Evolutionary conservation across 805 yeast species (phyloP), one percentile per base, ranked within the genome.

Genomic region (Ogataea angusta): DNA sequence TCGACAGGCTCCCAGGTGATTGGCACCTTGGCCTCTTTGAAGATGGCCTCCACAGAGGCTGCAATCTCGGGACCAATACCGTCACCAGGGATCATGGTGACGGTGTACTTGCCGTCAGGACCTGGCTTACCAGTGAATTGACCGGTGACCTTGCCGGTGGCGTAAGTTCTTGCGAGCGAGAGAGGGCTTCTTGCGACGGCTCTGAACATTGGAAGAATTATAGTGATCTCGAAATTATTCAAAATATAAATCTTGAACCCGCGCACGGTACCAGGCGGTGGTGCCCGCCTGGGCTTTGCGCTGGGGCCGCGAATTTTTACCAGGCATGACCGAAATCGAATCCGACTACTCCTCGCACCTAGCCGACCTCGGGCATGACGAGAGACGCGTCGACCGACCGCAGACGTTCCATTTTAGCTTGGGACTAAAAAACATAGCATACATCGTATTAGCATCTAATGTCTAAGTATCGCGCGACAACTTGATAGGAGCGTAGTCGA

Each of bases 31-130:
- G 98, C 99, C 54, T 97, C 97, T 37, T 82, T 72, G 72, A 88
- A 93, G 60, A 93, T 91, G 52, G 84, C 78, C 74, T 90, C 86
- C 53, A 93, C 97, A 37, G 98, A 86, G 59, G 85, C 80, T 52
- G 98, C 85, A 65, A 93, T 93, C 69, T 93, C 99, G 38, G 82
- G 76, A 57, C 99, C 99, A 55, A 91, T 89, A 76, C 99, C 99
- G 64, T 91, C 98, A 72, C 98, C 98, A 71, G 90, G 97, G 58
- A 93, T 91, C 72, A 93, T 75, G 32, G 99, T 91, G 49, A 93
- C 99, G 40, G 87, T 80, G 73, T 80, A 91, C 59, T 85, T 85
- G 51, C 98, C 98, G 48, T 84, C 78, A 46, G 82, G 70, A 47
- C 76, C 76, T 62, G 78, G 80, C 51, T 64, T 44, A 49, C 87